Conservation (phyloP, 2,329 filamentous ascomycete genomes). For the Diaporthe destruens region DNA sequence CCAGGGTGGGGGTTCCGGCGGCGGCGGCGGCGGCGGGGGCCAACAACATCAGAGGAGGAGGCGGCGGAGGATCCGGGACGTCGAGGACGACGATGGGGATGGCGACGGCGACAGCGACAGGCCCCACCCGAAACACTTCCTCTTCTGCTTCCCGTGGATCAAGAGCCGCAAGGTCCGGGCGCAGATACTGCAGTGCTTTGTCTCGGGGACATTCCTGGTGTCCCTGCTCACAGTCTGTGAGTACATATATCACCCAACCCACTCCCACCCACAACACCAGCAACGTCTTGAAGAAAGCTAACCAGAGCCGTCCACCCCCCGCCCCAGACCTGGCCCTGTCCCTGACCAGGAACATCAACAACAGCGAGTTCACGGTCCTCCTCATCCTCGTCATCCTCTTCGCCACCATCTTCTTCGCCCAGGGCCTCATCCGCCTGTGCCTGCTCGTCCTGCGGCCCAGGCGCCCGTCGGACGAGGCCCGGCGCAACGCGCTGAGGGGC, state of each 20-base stretch:
- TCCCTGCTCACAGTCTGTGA: conserved; percentile 75
- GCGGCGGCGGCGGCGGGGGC: conserved; percentile 33
- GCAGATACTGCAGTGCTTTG: conserved; percentile 71
- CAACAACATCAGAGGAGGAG: conserved; percentile 18
- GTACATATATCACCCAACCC: conserved; percentile 51
- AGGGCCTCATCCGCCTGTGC: conserved; percentile 80
- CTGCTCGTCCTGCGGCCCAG: conserved; percentile 71
- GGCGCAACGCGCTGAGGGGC: conserved; percentile 50
- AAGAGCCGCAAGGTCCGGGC: conserved; percentile 65
- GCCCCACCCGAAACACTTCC: conserved; percentile 56
- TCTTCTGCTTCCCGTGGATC: conserved; percentile 69
- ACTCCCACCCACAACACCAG: neutral
- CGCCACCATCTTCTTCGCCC: conserved; percentile 83
- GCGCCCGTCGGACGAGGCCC: conserved; percentile 48
- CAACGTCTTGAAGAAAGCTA: too few relatives aligned
- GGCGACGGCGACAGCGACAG: conserved; percentile 43
- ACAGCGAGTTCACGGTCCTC: conserved; percentile 81
- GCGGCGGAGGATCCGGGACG: conserved; percentile 35
- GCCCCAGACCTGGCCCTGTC: conserved; percentile 78
- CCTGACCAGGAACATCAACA: conserved; percentile 72
- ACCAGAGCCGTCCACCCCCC: neutral
- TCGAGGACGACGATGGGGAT: conserved; percentile 43
- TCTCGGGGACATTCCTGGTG: conserved; percentile 74
- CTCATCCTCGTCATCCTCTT: conserved; percentile 83
- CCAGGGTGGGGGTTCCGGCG: conserved; percentile 5